Evolutionary conservation across 1,284 basidiomycete species (phyloP).

Genomic region (Sutorius eximius): DNA sequence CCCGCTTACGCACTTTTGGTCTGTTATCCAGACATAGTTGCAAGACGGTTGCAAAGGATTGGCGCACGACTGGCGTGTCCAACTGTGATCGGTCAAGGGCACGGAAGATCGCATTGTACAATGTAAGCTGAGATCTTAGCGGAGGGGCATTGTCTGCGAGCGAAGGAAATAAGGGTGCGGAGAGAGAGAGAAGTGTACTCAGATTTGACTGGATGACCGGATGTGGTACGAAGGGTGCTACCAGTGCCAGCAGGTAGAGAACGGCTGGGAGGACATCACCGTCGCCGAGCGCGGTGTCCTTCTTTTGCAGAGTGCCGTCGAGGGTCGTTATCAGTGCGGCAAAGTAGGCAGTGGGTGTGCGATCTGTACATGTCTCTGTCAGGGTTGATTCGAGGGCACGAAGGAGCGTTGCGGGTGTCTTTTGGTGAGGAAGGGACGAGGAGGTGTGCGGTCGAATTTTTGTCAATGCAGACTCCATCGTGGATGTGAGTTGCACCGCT

Average conservation of each 20-base stretch:
- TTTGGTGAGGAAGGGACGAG: constrained; percentile 84
- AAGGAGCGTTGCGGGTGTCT: constrained; percentile 87
- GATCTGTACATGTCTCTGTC: constrained; percentile 71
- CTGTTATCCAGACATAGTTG: constrained; percentile 84
- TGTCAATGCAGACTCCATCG: constrained; percentile 65
- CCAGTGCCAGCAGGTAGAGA: constrained; percentile 86
- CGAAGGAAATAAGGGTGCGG: constrained; percentile 75
- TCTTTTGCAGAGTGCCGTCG: constrained; percentile 69
- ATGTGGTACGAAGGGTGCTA: constrained; percentile 73
- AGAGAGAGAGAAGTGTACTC: constrained; percentile 62
- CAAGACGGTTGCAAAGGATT: constrained; percentile 77
- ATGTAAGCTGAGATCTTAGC: constrained; percentile 71
- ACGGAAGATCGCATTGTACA: constrained; percentile 68
- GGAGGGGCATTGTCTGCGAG: constrained; percentile 66
- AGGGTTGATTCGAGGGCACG: constrained; percentile 89
- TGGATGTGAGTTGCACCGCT: constrained; percentile 2
- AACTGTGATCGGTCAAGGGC: constrained; percentile 73
- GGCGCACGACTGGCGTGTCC: constrained; percentile 66
- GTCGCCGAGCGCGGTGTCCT: constrained; percentile 62
- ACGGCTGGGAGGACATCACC: constrained; percentile 85
- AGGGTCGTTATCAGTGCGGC: constrained; percentile 81
- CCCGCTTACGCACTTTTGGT: constrained; percentile 92
- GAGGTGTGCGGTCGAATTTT: constrained; percentile 89
- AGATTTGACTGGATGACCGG: constrained; percentile 72
- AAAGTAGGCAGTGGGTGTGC: constrained; percentile 84